These are phyloP conservation scores for Incumbomyces delicatus DNA, from an alignment of 2,329 filamentous ascomycete species.

Conservation along the genomic window DNA sequence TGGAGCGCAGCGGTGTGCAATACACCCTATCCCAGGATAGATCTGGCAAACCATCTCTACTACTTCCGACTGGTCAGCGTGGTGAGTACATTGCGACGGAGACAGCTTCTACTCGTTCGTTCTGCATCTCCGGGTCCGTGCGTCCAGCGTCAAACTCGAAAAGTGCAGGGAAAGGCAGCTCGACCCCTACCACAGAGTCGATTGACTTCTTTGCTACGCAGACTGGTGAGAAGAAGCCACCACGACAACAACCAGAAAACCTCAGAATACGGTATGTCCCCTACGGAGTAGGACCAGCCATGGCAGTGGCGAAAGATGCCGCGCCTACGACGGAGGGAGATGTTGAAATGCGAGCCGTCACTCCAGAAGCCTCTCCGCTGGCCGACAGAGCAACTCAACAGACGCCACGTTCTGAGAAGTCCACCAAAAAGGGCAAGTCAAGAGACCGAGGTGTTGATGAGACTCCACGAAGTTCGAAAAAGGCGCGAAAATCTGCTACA, in stretches of 20 bases:
- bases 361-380: not conserved
- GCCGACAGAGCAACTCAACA: not conserved
- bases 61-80: conserved; percentile 23
- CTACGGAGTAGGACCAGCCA: conserved; percentile 22
- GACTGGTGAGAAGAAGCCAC: conserved; percentile 25
- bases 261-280: conserved; percentile 38
- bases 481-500: not conserved
- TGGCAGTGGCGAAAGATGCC: too few relatives aligned
- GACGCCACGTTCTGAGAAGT: not conserved
- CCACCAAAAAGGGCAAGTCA: not conserved
- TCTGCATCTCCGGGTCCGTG: conserved; percentile 16
- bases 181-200: not conserved
- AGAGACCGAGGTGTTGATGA: not conserved
- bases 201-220: conserved; percentile 14
- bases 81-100: conserved; percentile 18
- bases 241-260: conserved; percentile 31
- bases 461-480: not conserved
- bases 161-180: too few relatives aligned
- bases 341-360: not conserved
- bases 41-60: conserved; percentile 25
- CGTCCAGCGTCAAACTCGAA: not conserved
- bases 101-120: conserved; percentile 17
- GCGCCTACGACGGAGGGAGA: too few relatives aligned
- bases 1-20: conserved; percentile 33
- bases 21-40: conserved; percentile 14